Evolutionary conservation across 1,284 basidiomycete species (phyloP).

Genomic region (Neonothopanus nambi): DNA sequence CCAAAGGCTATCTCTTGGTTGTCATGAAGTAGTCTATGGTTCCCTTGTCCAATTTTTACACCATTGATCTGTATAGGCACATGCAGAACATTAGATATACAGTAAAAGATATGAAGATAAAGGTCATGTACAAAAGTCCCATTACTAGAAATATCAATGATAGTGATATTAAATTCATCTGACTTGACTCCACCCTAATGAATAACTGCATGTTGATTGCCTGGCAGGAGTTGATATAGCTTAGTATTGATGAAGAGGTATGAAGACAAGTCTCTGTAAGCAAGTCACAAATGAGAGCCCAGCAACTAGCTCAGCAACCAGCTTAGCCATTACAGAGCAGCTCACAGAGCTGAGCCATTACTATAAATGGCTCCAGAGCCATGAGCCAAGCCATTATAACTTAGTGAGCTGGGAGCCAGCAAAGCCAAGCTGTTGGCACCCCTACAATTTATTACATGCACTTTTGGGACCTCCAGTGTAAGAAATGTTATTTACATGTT

Average conservation of each 20-base stretch:
- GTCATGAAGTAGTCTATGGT: slow-evolving; percentile 63
- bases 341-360: no score
- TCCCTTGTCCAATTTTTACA: slow-evolving; percentile 57
- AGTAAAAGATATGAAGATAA: slow-evolving; percentile 7
- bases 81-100: background rate
- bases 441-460: no score
- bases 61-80: slow-evolving; percentile 64
- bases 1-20: slow-evolving; percentile 86
- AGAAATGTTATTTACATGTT: no score
- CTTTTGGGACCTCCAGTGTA: no score
- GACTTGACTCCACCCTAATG: slow-evolving; percentile 65
- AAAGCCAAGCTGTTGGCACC: no score
- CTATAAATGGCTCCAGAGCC: no score
- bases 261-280: background rate
- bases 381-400: no score
- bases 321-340: no score
- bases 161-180: slow-evolving; percentile 54
- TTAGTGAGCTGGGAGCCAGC: no score
- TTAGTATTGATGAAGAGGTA: background rate
- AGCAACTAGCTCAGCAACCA: no score
- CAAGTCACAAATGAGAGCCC: no score
- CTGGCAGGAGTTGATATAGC: slow-evolving; percentile 37
- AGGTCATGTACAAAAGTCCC: slow-evolving; percentile 75
- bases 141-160: slow-evolving; percentile 81
- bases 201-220: slow-evolving; percentile 66